phyloP scores from a whole-genome alignment of 495 filamentous ascomycete species.

The Aspergillus campestris region DNA sequence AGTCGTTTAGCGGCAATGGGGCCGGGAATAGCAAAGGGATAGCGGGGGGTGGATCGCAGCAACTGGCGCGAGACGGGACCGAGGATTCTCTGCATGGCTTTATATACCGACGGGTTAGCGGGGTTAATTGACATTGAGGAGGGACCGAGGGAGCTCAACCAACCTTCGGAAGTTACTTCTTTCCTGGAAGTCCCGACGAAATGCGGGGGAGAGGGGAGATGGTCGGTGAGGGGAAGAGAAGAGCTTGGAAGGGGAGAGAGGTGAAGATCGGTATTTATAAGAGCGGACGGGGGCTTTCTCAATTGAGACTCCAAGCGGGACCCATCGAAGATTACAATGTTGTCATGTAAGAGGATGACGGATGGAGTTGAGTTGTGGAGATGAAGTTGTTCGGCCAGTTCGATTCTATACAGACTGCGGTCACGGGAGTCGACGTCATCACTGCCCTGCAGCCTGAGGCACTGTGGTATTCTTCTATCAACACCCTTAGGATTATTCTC shows the following conservation, averaged over 20 bases:
- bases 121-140: too few species aligned
- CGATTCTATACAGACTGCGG: too few species aligned
- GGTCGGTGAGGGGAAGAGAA: too few species aligned
- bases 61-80: conserved; percentile 34
- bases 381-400: neutral
- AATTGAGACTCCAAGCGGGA: too few species aligned
- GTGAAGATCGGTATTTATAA: too few species aligned
- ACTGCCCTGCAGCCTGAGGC: neutral
- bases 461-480: too few species aligned
- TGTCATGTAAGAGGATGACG: neutral
- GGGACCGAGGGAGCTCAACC: too few species aligned
- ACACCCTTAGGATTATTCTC: too few species aligned
- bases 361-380: neutral
- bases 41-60: conserved; percentile 27
- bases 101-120: neutral
- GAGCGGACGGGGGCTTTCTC: too few species aligned
- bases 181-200: neutral
- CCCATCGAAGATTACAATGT: too few species aligned
- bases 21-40: conserved; percentile 32
- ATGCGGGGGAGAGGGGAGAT: too few species aligned
- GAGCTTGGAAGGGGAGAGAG: too few species aligned
- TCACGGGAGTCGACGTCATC: conserved; percentile 6
- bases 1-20: conserved; percentile 26
- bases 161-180: neutral
- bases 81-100: conserved; percentile 32